Percentiles rank a stretch among this genome's conserved stretches.
phyloP scores from a whole-genome alignment of 345 rosid genomes.

The Brassica incana region DNA sequence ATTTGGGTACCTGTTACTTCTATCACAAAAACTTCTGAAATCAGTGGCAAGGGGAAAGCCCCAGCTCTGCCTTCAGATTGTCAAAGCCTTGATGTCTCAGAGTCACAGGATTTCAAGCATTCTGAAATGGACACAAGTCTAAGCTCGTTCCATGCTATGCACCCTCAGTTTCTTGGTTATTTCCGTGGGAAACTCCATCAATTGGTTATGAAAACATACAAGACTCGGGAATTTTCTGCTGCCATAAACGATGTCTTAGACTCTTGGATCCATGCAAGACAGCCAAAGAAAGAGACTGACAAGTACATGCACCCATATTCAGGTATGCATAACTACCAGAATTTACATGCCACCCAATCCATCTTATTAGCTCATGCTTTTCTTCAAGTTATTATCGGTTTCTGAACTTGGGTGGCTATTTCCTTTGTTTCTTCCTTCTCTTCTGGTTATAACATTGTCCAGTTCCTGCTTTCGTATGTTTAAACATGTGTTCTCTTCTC shows the following conservation, averaged over 20 bases:
- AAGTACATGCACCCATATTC: slow-evolving; percentile 69
- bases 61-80: slow-evolving; percentile 44
- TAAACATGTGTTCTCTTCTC: slow-evolving; percentile 26
- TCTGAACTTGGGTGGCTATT: slow-evolving; percentile 18
- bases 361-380: background rate
- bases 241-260: slow-evolving; percentile 95
- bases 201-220: slow-evolving; percentile 92
- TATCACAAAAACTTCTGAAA: slow-evolving; percentile 47
- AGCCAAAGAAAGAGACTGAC: slow-evolving; percentile 86
- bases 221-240: slow-evolving; percentile 92
- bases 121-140: slow-evolving; percentile 37
- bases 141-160: slow-evolving; percentile 58
- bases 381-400: slow-evolving; percentile 6
- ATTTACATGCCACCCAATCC: background rate
- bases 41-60: slow-evolving; percentile 39
- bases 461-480: slow-evolving; percentile 16
- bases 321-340: slow-evolving; percentile 52
- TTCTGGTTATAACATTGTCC: slow-evolving; percentile 5
- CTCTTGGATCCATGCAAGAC: slow-evolving; percentile 92
- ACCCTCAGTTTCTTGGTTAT: slow-evolving; percentile 94
- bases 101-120: slow-evolving; percentile 33
- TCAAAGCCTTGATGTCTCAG: slow-evolving; percentile 40
- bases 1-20: slow-evolving; percentile 83
- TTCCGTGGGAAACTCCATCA: slow-evolving; percentile 92
- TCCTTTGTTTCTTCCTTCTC: background rate